Evolutionary conservation across 2,329 filamentous ascomycete species (phyloP).

Genomic region (Neonectria coccinea): DNA sequence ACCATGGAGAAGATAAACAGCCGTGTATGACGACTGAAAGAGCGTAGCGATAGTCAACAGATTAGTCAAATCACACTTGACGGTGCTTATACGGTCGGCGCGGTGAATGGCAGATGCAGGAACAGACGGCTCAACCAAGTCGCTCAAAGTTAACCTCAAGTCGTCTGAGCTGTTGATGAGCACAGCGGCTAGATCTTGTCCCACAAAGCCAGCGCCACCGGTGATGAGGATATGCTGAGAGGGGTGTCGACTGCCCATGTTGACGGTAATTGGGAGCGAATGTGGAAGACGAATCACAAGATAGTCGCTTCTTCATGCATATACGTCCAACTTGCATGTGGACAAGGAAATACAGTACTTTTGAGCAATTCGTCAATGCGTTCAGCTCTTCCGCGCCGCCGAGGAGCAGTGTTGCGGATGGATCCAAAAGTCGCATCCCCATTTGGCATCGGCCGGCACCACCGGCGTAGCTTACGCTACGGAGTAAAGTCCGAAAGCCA

Average conservation of each 20-base stretch:
- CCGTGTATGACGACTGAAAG: constrained; percentile 51
- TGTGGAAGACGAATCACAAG: background rate
- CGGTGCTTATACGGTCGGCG: constrained; percentile 39
- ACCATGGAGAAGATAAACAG: constrained; percentile 70
- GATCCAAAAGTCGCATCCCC: background rate
- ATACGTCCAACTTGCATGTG: background rate
- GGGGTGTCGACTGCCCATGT: background rate
- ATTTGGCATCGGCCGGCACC: constrained; percentile 17
- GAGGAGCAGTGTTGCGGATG: too few species aligned
- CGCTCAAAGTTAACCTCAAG: constrained; percentile 63
- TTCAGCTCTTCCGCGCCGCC: too few species aligned
- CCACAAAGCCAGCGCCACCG: constrained; percentile 71
- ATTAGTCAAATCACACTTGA: constrained; percentile 53
- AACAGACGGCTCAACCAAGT: constrained; percentile 64
- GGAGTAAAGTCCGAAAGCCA: constrained; percentile 16
- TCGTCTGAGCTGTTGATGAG: constrained; percentile 55
- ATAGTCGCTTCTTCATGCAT: background rate
- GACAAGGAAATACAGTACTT: background rate
- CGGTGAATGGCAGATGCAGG: constrained; percentile 51
- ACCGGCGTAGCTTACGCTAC: constrained; percentile 17
- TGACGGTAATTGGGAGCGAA: background rate
- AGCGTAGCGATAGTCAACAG: constrained; percentile 41
- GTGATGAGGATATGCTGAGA: constrained; percentile 65
- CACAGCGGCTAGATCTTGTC: constrained; percentile 67
- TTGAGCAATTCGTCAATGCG: background rate